Base-by-base conservation (phyloP, 2,329 filamentous ascomycete genomes). In the Diaporthe destruens region DNA sequence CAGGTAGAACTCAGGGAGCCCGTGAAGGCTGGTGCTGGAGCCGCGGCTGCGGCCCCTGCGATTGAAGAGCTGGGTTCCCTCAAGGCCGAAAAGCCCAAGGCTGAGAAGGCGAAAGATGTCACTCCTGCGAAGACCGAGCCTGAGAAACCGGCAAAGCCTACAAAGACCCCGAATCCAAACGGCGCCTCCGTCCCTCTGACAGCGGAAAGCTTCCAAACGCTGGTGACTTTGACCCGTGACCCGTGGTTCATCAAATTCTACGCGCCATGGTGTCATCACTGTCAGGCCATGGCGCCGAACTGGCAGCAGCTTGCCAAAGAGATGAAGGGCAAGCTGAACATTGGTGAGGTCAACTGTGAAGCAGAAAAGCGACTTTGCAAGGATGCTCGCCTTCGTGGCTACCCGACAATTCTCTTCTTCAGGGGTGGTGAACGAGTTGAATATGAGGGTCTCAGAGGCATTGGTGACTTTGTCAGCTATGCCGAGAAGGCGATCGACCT, bases 181-280 rank as follows among this genome's bases (percentile, higher is more conserved):
- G 96, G 96, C 8, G 85, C 88, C 20, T 97, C 94, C 8, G 86
- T 94, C 44, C 83, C 91, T 8, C 87, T 99, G 68, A 95, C 91
- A 2, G 92, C 93, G 0, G 95, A 98, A 80, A 94, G 87, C 75
- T 99, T 99, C 85, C 92, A 97, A 80, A 91, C 89, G 72, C 86
- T 92, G 49, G 95, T 99, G 59, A 97, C 94, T 3, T 93, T 92
- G 80, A 95, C 94, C 0, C 90, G 93, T 75, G 95, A 98, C 75
- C 92, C 95, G 7, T 99, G 96, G 96, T 98, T 99, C 80, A 91
- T 99, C 87, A 99, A 99, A 83, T 98, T 99, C 81, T 98, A 98
- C 81, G 95, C 94, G 23, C 97, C 96, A 7, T 98, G 96, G 96
- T 99, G 96, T 82, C 91, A 92, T 77, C 96, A 99, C 83, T 99